Base-by-base conservation (phyloP, 2,329 filamentous ascomycete species). In the Penicillium italicum region DNA sequence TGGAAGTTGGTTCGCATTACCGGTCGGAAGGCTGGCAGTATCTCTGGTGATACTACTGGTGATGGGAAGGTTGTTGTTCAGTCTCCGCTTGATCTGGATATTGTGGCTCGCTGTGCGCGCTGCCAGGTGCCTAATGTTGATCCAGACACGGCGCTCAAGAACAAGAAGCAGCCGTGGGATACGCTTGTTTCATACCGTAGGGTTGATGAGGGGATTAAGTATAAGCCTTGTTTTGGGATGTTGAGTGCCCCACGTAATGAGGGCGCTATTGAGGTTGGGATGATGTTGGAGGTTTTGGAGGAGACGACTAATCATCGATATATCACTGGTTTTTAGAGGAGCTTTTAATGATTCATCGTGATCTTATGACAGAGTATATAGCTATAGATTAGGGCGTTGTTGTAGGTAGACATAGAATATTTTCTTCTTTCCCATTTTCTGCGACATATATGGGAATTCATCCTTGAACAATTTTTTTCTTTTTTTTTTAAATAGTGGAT, bases 221-320 rank as follows among this genome's bases (percentile, higher is more conserved):
- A 76, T 60, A 87, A 87, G 72, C 85, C 85, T 38, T 86, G 84
- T 62, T 87, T 86, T 74, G 85, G 85, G 1, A 87, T 87, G 85
- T 67, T 87, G 64, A 81, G 82, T 66, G 81, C 82, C 50, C 84
- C 85, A 16, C 75, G 79, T 57, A 76, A 74, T 41, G 80, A 85
- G 59, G 83, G 82, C 0, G 67, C 73, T 45, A 65, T 87, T 10
- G 75, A 76, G 54, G 80, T 87, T 11, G 85, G 85, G 0, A 84
- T 83, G 78, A 76, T 70, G 63, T 72, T 87, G 56, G 80, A 85
- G 63, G 81, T 86, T 3, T 71, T 79, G 57, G 79, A 80, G 64
- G 80, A 81, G 60, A 87, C 84, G 45, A 74, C 77, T 38, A 72
- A 80, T 50, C 85, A 87, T 74, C 71, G 76, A 55, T 85, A 84